phyloP scores from a whole-genome alignment of 768 basidiomycete species.

The Boletus subcaerulescens region DNA sequence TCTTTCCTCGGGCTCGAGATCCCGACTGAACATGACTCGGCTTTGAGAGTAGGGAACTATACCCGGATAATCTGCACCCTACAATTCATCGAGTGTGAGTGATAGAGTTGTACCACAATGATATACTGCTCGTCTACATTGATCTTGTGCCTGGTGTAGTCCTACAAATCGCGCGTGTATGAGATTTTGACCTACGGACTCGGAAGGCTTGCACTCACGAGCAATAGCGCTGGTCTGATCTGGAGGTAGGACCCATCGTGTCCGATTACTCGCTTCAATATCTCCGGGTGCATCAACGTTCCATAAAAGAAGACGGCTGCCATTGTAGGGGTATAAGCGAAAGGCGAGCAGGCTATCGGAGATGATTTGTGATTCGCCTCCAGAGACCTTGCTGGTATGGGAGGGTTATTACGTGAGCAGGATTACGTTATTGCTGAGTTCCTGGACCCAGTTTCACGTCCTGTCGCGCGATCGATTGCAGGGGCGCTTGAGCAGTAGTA shows the following conservation, averaged over 20 bases:
- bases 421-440: no score
- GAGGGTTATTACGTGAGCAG: no score
- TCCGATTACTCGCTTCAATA: slow-evolving; percentile 72
- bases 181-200: neutral
- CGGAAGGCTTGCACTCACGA: slow-evolving; percentile 44
- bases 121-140: slow-evolving; percentile 39
- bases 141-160: slow-evolving; percentile 79
- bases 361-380: no score
- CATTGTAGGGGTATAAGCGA: slow-evolving; percentile 18
- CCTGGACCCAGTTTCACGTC: no score
- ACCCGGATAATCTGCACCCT: slow-evolving; percentile 82
- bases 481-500: no score
- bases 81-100: slow-evolving; percentile 8
- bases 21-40: slow-evolving; percentile 42
- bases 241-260: slow-evolving; percentile 62
- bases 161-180: slow-evolving; percentile 36
- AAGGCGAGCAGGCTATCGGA: neutral
- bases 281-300: slow-evolving; percentile 83
- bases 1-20: slow-evolving; percentile 57
- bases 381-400: no score
- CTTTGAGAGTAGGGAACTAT: slow-evolving; percentile 61
- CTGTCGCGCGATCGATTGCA: no score
- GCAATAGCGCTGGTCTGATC: slow-evolving; percentile 71
- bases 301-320: slow-evolving; percentile 81
- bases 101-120: neutral